phyloP scores from a whole-genome alignment of 768 basidiomycete genomes.

The Serendipita sp. region DNA sequence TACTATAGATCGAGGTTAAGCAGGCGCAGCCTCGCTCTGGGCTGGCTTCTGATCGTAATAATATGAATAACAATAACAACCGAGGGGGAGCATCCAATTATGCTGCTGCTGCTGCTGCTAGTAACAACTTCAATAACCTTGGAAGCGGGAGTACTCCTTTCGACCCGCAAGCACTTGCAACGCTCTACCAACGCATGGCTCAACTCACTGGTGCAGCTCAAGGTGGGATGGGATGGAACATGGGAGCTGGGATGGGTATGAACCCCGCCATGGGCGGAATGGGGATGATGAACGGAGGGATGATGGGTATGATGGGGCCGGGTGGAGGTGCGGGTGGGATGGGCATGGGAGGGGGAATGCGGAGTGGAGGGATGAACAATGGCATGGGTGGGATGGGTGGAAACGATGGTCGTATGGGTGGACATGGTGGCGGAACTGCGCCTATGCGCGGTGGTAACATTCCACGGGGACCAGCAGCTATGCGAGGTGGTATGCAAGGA shows the following conservation, averaged over 20 bases:
- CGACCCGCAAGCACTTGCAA: constrained; percentile 83
- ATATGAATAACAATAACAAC: constrained; percentile 22
- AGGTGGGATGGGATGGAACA: constrained; percentile 18
- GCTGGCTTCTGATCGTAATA: constrained; percentile 15
- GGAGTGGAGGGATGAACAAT: constrained; percentile 16
- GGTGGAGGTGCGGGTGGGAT: constrained; percentile 15
- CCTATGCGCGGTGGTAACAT: constrained; percentile 27
- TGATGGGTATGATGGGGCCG: no score
- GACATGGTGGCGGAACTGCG: constrained; percentile 20
- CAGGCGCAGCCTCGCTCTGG: constrained; percentile 69
- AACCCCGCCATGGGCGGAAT: constrained; percentile 18
- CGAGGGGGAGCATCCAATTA: constrained; percentile 5
- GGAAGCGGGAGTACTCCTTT: constrained; percentile 46
- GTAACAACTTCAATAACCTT: no score
- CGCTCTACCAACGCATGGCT: constrained; percentile 93
- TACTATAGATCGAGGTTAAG: constrained; percentile 82
- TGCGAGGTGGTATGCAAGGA: constrained; percentile 10
- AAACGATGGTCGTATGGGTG: constrained; percentile 18
- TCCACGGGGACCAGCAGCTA: constrained; percentile 15
- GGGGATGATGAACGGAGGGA: constrained; percentile 25
- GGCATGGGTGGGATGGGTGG: constrained; percentile 23
- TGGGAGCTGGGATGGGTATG: constrained; percentile 13
- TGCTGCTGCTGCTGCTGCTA: no score
- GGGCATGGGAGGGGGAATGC: constrained; percentile 12
- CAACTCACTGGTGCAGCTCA: constrained; percentile 50